Percentiles rank a stretch among this genome's conserved stretches.
phyloP scores from a whole-genome alignment of 768 basidiomycete genomes.

The Imleria badia region DNA sequence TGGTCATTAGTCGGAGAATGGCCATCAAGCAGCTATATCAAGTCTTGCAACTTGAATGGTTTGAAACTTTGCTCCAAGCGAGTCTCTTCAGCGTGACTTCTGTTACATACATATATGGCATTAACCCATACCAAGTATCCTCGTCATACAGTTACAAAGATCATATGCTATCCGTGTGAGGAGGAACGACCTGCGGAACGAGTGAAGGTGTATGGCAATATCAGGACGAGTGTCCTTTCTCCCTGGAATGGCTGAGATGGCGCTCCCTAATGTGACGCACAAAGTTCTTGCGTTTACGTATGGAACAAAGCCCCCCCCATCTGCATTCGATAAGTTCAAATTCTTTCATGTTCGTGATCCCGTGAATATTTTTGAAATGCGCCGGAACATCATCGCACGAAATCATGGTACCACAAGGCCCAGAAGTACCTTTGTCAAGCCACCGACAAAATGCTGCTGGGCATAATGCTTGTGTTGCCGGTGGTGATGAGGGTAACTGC shows the following conservation, averaged over 20 bases:
- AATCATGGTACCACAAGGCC: not conserved
- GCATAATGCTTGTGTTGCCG: not conserved
- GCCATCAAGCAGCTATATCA: not conserved
- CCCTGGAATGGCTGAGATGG: conserved; percentile 1
- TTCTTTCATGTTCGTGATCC: not conserved
- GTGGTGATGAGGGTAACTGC: not conserved
- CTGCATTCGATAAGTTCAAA: not conserved
- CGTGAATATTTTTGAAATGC: not conserved
- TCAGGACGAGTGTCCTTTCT: not conserved
- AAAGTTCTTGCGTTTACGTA: conserved; percentile 12
- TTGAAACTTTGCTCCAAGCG: too few relatives aligned
- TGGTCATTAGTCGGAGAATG: not conserved
- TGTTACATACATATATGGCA: too few relatives aligned
- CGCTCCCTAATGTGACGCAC: not conserved
- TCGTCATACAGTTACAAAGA: too few relatives aligned
- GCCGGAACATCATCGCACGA: not conserved
- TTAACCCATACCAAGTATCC: too few relatives aligned
- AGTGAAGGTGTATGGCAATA: not conserved
- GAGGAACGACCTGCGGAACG: not conserved
- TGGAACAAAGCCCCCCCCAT: not conserved
- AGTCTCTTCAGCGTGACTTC: too few relatives aligned
- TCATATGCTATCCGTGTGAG: not conserved
- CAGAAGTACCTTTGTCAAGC: not conserved
- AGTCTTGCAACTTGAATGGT: too few relatives aligned
- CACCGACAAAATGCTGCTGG: not conserved